These are phyloP conservation scores for Phytophthora quininea DNA, from an alignment of 352 stramenopile species.

Conservation along the genomic window DNA sequence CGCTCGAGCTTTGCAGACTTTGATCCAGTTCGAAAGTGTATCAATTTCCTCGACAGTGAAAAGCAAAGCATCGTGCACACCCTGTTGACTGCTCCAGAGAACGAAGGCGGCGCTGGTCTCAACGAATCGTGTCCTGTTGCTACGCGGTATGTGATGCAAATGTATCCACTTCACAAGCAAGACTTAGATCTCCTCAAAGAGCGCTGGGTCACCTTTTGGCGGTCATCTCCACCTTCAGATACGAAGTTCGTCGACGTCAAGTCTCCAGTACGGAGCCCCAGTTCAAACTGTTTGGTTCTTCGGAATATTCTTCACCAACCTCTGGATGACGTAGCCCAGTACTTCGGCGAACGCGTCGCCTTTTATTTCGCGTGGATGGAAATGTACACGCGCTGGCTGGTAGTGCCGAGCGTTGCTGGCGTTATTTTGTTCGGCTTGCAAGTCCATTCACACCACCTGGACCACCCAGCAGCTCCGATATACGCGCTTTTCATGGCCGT, in stretches of 20 bases:
- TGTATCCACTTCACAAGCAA: slow-evolving; percentile 91
- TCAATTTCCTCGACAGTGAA: slow-evolving; percentile 81
- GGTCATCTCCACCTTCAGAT: slow-evolving; percentile 19
- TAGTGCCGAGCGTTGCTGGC: slow-evolving; percentile 79
- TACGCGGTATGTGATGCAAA: slow-evolving; percentile 72
- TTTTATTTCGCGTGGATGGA: slow-evolving; percentile 95
- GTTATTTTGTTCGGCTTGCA: slow-evolving; percentile 75
- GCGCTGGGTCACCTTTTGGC: slow-evolving; percentile 88
- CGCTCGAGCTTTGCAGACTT: slow-evolving; percentile 75
- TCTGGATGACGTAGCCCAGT: slow-evolving; percentile 86
- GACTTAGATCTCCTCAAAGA: slow-evolving; percentile 61
- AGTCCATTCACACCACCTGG: slow-evolving; percentile 63
- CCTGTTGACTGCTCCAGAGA: slow-evolving; percentile 54
- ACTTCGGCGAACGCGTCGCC: slow-evolving; percentile 91
- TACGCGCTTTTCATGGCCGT: slow-evolving; percentile 92
- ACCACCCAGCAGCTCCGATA: slow-evolving; percentile 76
- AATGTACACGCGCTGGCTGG: slow-evolving; percentile 91
- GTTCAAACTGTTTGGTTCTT: slow-evolving; percentile 24
- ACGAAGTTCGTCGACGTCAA: neutral
- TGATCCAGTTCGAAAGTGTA: slow-evolving; percentile 36
- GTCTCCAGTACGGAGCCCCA: slow-evolving; percentile 8
- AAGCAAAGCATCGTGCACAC: slow-evolving; percentile 83
- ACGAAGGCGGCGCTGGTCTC: slow-evolving; percentile 62
- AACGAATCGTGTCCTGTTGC: slow-evolving; percentile 74
- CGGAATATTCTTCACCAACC: slow-evolving; percentile 67